Evolutionary conservation across 1,139 yeast genomes (phyloP).

Genomic region (Diutina siamensis): DNA sequence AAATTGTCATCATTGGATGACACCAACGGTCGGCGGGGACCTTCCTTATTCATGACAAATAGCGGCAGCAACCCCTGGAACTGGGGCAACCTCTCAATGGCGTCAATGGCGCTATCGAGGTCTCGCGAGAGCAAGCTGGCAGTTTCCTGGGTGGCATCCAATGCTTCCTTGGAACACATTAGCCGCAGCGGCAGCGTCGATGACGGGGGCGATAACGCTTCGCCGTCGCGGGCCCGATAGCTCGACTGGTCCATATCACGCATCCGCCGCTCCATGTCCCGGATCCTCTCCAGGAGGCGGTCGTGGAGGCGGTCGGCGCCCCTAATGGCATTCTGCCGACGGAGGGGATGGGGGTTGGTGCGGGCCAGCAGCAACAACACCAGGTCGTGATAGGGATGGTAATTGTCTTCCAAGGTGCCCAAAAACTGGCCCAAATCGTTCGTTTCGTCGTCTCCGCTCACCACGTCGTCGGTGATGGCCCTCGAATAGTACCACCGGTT

Average conservation of each 20-base stretch:
- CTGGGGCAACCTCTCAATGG: not conserved
- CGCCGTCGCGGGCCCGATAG: not conserved
- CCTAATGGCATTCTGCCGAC: slow-evolving; percentile 4
- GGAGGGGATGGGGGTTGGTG: not conserved
- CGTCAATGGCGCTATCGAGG: not conserved
- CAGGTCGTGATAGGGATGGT: slow-evolving; percentile 4
- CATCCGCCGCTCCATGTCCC: slow-evolving; percentile 1
- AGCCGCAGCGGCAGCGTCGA: not conserved
- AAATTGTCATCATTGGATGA: not conserved
- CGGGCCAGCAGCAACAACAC: not conserved
- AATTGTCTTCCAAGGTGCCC: not conserved
- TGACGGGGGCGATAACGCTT: not conserved
- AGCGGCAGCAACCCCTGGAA: slow-evolving; percentile 3
- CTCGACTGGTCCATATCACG: not conserved
- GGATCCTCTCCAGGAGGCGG: not conserved
- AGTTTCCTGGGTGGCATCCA: not conserved
- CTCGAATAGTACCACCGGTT: not conserved
- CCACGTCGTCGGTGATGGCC: not conserved
- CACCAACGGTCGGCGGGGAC: not conserved
- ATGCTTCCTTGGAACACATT: not conserved
- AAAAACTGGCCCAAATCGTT: not conserved
- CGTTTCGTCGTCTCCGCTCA: not conserved
- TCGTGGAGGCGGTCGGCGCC: not conserved
- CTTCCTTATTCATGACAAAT: not conserved
- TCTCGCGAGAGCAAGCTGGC: not conserved